Base-by-base conservation (phyloP, 116 monocot genomes). In the Thalassia testudinum region DNA sequence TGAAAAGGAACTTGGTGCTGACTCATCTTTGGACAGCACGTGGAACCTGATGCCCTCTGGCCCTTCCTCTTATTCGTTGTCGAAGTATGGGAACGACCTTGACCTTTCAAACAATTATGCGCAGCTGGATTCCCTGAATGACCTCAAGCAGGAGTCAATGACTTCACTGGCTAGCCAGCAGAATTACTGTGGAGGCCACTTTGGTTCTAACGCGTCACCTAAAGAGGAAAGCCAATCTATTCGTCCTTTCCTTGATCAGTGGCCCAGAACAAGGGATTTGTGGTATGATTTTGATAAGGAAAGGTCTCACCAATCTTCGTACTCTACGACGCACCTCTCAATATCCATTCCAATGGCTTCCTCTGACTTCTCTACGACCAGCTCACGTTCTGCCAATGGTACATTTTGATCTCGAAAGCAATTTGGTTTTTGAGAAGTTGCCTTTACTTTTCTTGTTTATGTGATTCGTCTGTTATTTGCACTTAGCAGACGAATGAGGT, bases 321-420 rank as follows among this genome's bases (percentile, higher is more conserved):
- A 70, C 64, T 80, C 79, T 17, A 68, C 85, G n/a, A 85, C 82
- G 21, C 82, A 79, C 40, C 73, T 82, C 37, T 87, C 87, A 28
- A 87, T 87, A 47, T 87, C 87, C 11, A 82, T 87, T 22, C 82
- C 87, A 0, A 82, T 73, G 75, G 68, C 72, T 26, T 76, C 82
- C 7, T 78, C 87, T 15, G 82, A 82, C 49, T 82, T 87, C 65
- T 81, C 87, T 28, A 68, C 67, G 14, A 69, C 87, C 27, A 73
- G 67, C 47, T 82, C 87, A 17, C 53, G 75, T 21, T 87, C 87
- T 13, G 81, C 75, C 5, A 66, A 78, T 22, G 82, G 78, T 48
- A 28, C 30, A 34, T 34, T 3, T 34, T 34, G 6, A 34, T 34
- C 10, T 34, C 3, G 10, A 34, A 34, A 34, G 30, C 30, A 10